Evolutionary conservation across 2,329 filamentous ascomycete genomes (phyloP).

Genomic region (Epichloe hybrida): DNA sequence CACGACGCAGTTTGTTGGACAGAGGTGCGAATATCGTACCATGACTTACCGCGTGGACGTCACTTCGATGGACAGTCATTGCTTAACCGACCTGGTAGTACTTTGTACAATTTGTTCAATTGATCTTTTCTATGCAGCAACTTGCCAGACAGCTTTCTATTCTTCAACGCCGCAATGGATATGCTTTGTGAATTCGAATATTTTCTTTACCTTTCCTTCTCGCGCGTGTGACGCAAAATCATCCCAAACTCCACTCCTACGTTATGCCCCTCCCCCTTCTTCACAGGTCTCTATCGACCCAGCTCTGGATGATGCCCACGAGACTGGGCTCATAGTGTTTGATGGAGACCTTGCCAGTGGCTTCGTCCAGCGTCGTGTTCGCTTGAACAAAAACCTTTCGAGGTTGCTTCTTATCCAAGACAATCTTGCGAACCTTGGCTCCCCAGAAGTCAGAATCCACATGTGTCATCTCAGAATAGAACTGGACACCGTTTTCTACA

Average conservation of each 20-base stretch:
- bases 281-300: slow-evolving; percentile 47
- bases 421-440: slow-evolving; percentile 60
- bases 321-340: slow-evolving; percentile 77
- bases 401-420: slow-evolving; percentile 67
- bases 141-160: neutral
- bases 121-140: neutral
- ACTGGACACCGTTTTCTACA: slow-evolving; percentile 57
- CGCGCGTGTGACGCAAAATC: neutral
- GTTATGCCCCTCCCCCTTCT: no score
- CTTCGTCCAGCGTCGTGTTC: slow-evolving; percentile 63
- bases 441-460: slow-evolving; percentile 78
- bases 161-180: neutral
- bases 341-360: slow-evolving; percentile 56
- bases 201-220: neutral
- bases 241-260: neutral
- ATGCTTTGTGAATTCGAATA: neutral
- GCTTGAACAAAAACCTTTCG: slow-evolving; percentile 88
- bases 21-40: no score
- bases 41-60: no score
- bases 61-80: neutral
- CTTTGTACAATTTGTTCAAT: slow-evolving; percentile 6
- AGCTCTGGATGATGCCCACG: slow-evolving; percentile 75
- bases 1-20: no score
- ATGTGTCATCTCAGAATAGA: slow-evolving; percentile 73
- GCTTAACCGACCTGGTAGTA: neutral